Conservation (phyloP, 2,329 filamentous ascomycete species). For the Fusarium sp. region DNA sequence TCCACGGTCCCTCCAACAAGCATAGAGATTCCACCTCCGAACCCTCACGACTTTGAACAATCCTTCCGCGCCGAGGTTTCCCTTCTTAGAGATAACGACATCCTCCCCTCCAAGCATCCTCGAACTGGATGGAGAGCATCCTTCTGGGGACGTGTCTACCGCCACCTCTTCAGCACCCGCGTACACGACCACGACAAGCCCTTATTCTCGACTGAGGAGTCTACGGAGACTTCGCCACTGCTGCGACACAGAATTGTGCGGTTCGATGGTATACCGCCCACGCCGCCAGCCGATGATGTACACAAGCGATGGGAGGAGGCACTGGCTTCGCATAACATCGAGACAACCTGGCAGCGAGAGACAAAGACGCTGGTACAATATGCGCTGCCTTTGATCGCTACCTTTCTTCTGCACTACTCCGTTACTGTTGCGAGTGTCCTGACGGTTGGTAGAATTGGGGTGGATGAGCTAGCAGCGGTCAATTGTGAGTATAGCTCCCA, state of each 20-base stretch:
- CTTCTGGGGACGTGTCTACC: conserved; percentile 19
- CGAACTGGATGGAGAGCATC: conserved; percentile 15
- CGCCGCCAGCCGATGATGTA: conserved; percentile 31
- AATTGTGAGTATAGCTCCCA: conserved; percentile 45
- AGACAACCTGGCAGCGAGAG: conserved; percentile 90
- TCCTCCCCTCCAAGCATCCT: conserved; percentile 24
- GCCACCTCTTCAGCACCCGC: conserved; percentile 29
- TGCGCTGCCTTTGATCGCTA: conserved; percentile 73
- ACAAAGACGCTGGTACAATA: conserved; percentile 80
- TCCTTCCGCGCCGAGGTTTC: conserved; percentile 35
- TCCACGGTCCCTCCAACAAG: conserved; percentile 37
- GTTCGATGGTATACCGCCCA: conserved; percentile 26
- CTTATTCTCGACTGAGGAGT: neutral
- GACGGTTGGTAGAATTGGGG: conserved; percentile 79
- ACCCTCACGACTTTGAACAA: conserved; percentile 42
- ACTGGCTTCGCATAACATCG: conserved; percentile 80
- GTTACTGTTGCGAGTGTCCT: conserved; percentile 82
- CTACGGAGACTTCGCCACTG: conserved; percentile 25
- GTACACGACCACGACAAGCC: conserved; percentile 35
- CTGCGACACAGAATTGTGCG: neutral
- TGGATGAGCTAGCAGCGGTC: conserved; percentile 61
- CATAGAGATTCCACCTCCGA: conserved; percentile 36
- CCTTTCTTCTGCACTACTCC: conserved; percentile 83
- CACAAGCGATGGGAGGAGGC: conserved; percentile 77
- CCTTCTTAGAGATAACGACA: conserved; percentile 41